phyloP scores from a whole-genome alignment of 192 early-diverging fungal genomes.

The Endogone sp. region DNA sequence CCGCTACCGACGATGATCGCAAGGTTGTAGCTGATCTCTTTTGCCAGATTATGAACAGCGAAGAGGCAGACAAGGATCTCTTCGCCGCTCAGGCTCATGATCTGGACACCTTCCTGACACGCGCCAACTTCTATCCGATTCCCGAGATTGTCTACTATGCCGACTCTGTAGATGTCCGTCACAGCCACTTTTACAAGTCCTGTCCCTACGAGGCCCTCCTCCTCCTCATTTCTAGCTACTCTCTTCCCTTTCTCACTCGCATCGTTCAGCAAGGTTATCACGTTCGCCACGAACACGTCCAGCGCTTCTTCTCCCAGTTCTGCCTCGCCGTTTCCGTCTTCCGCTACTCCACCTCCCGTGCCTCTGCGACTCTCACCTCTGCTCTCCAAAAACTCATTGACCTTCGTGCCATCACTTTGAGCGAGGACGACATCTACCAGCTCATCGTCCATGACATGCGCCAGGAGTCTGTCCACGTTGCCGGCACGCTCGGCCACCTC shows the following conservation, averaged over 20 bases:
- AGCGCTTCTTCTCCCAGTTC: not conserved
- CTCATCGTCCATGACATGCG: not conserved
- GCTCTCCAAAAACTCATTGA: not conserved
- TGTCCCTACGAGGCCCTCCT: not conserved
- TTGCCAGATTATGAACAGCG: not conserved
- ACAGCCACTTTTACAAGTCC: not conserved
- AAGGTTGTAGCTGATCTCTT: not conserved
- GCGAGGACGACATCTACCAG: not conserved
- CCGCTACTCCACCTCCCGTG: not conserved
- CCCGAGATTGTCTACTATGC: not conserved
- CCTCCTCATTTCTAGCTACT: not conserved
- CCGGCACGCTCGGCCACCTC: not conserved
- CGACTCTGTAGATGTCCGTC: not conserved
- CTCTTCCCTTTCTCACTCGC: not conserved
- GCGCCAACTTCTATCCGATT: not conserved
- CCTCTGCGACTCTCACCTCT: not conserved
- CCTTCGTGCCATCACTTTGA: not conserved
- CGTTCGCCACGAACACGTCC: not conserved
- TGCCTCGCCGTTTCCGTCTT: not conserved
- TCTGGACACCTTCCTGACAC: not conserved
- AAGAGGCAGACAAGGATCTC: not conserved
- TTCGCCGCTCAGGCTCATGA: not conserved
- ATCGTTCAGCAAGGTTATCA: not conserved
- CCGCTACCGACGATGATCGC: not conserved
- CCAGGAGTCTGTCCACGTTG: not conserved